Base-by-base conservation (phyloP, 1,284 basidiomycete genomes). In the Calocybe gambosa region DNA sequence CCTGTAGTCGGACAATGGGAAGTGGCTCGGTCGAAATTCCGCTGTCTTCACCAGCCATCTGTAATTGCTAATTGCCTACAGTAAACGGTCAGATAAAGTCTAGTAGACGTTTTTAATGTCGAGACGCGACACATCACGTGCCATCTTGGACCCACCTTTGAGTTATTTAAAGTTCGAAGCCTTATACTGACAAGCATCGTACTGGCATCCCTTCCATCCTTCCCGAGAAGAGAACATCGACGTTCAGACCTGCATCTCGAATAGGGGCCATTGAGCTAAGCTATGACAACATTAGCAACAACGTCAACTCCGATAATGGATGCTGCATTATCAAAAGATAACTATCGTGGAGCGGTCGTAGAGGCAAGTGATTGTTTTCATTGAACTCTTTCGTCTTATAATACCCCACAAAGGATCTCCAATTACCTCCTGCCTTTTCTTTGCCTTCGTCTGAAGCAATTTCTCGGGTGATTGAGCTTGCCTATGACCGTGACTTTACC, bases 401-500 rank as follows among this genome's bases (percentile, higher is more conserved):
- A 25, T 43, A 40, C 45, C 34, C 23, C 20, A 18, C 40, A 42
- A 45, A 33, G 89, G 90, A 93, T 62, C 72, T 93, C 1, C 91
- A 94, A 75, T 70, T 94, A 1, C 84, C 89, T 0, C 91, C 91
- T 6, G 91, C 91, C 0, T 93, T 93, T 63, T 80, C 85, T n/a
- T 71, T 93, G 2, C 84, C 86, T 6, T 68, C 74, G 7, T 74
- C 74, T 50, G 89, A 89, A 55, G 74, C 77, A 16, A 81, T 93
- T 46, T 75, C 76, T 7, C 71, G 77, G 23, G 91, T 89, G 1
- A 78, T 93, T 35, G 88, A 90, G 56, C 75, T 86, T 26, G 91
- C 91, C 0, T 93, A 92, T 58, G 91, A 93, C 55, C 79, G 89
- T 36, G 91, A 93, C 61, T 93, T 93, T 65, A 91, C 91, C 20